Conservation (phyloP, 1,284 basidiomycete species). For the Rhodotorula sp. region DNA sequence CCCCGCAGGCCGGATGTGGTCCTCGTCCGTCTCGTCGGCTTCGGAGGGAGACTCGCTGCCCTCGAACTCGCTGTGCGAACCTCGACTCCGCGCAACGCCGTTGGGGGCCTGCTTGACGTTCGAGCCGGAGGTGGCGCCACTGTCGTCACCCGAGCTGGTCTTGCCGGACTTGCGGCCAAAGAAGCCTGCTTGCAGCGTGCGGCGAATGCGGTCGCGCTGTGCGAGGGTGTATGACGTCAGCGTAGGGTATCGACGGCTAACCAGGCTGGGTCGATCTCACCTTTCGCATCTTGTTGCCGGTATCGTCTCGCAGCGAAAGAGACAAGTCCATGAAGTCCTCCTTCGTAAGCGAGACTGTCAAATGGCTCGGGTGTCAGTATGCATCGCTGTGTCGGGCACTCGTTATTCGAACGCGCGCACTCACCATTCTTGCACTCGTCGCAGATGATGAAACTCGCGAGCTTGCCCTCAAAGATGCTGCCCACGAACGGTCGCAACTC, state of each 20-base stretch:
- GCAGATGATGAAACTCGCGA: constrained; percentile 87
- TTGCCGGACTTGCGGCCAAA: constrained; percentile 25
- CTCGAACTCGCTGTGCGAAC: constrained; percentile 34
- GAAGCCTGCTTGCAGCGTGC: constrained; percentile 34
- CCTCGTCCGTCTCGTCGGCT: constrained; percentile 40
- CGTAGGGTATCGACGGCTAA: neutral
- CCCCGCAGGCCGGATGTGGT: constrained; percentile 12
- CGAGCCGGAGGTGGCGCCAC: neutral
- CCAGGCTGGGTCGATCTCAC: constrained; percentile 27
- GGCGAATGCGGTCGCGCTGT: constrained; percentile 40
- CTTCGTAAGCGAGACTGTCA: constrained; percentile 73
- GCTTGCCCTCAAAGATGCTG: constrained; percentile 81
- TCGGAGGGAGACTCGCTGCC: constrained; percentile 26
- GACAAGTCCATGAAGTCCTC: constrained; percentile 93
- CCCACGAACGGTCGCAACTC: constrained; percentile 72
- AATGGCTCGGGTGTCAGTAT: neutral
- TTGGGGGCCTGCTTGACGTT: constrained; percentile 9
- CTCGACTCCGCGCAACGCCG: constrained; percentile 6
- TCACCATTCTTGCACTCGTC: constrained; percentile 76
- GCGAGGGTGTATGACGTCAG: neutral
- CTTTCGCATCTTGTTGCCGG: constrained; percentile 64
- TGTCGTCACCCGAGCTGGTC: constrained; percentile 2
- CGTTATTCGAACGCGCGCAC: constrained; percentile 1
- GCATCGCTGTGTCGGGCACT: neutral
- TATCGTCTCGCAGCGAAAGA: constrained; percentile 76